Evolutionary conservation across 164 flowering plant species (phyloP).

Genomic region (Platanus orientalis): DNA sequence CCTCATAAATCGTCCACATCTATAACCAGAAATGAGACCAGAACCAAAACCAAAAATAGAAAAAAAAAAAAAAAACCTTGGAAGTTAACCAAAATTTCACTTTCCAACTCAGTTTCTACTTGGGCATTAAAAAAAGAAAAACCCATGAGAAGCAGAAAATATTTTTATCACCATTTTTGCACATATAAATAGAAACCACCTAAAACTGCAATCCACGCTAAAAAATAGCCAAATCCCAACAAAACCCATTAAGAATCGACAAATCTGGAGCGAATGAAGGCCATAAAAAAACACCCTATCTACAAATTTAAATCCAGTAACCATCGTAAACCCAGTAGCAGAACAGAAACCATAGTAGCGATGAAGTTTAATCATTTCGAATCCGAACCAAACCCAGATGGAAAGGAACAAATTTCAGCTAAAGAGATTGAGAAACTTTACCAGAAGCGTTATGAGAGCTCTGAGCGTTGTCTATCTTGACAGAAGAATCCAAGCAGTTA

Average conservation of each 20-base stretch:
- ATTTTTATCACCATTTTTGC: too few species aligned
- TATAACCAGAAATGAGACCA: too few species aligned
- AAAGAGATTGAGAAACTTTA: constrained; percentile 5
- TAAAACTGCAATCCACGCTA: background rate
- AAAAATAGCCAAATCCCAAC: constrained; percentile 1
- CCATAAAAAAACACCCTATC: background rate
- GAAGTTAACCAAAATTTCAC: too few species aligned
- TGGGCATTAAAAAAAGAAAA: too few species aligned
- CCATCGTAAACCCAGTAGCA: too few species aligned
- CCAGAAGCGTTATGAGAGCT: constrained; percentile 27
- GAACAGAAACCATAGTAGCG: background rate
- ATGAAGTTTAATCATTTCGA: background rate
- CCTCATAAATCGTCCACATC: too few species aligned
- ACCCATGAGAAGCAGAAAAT: too few species aligned
- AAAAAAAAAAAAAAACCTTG: too few species aligned
- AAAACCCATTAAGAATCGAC: background rate
- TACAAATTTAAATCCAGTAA: background rate
- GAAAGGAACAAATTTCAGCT: background rate
- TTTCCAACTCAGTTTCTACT: too few species aligned
- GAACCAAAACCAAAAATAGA: too few species aligned
- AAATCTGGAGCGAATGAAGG: background rate
- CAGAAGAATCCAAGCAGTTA: constrained; percentile 49
- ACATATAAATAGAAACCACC: too few species aligned
- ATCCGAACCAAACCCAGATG: background rate
- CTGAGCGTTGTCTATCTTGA: constrained; percentile 41